Conservation (phyloP, 257 asterid genomes). For the Prunella vulgaris region DNA sequence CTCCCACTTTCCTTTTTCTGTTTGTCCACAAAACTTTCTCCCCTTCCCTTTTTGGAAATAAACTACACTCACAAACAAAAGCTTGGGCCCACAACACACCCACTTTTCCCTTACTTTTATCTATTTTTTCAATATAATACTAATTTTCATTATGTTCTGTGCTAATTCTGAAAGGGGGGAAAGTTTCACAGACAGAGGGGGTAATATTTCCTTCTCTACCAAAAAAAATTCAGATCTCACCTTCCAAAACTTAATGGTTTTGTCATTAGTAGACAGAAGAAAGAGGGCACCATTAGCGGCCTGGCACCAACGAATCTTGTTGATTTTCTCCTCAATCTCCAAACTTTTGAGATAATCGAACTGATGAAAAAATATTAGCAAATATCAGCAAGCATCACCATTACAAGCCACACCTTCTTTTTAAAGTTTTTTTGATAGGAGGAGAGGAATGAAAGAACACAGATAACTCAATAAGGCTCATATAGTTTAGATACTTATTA, state of each 20-base stretch:
- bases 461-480: background rate
- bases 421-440: background rate
- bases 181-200: too few species aligned
- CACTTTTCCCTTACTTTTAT: too few species aligned
- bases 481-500: conserved; percentile 5
- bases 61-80: too few species aligned
- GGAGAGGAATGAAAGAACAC: background rate
- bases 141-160: too few species aligned
- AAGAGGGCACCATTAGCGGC: conserved; percentile 67
- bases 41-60: too few species aligned
- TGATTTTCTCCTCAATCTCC: conserved; percentile 90
- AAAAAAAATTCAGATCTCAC: conserved; percentile 32
- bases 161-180: too few species aligned
- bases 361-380: conserved; percentile 36
- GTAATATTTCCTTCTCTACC: background rate
- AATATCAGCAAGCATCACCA: conserved; percentile 12
- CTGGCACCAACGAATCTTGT: conserved; percentile 89
- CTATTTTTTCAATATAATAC: too few species aligned
- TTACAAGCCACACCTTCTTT: conserved; percentile 18
- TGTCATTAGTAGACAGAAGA: conserved; percentile 79
- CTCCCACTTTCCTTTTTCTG: too few species aligned
- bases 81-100: too few species aligned
- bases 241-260: conserved; percentile 84
- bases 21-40: too few species aligned
- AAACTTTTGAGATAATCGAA: conserved; percentile 81